Evolutionary conservation across 345 rosid species (phyloP).

Genomic region (Trapa incisa): DNA sequence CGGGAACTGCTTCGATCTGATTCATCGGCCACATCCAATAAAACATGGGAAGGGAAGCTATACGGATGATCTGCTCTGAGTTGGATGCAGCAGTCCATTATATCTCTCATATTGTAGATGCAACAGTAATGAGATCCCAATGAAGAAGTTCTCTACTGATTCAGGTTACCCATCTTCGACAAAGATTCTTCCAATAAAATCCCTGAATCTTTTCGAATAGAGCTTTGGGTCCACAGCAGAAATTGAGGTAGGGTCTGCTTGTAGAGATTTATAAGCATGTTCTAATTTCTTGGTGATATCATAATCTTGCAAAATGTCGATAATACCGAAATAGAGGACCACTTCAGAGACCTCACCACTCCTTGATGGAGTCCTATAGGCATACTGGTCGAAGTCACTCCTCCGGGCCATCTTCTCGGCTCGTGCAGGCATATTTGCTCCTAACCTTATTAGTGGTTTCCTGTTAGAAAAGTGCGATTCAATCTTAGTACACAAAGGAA

Average conservation of each 20-base stretch:
- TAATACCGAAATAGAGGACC: slow-evolving; percentile 80
- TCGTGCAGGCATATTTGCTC: slow-evolving; percentile 97
- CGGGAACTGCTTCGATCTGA: neutral
- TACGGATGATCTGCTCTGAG: neutral
- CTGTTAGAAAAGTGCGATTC: slow-evolving; percentile 23
- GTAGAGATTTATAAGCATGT: slow-evolving; percentile 88
- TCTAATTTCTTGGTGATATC: slow-evolving; percentile 91
- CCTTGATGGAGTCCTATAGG: slow-evolving; percentile 36
- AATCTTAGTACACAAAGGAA: neutral
- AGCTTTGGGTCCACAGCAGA: slow-evolving; percentile 94
- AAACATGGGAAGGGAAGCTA: neutral
- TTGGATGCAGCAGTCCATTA: neutral
- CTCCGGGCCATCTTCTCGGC: slow-evolving; percentile 68
- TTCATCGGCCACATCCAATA: neutral
- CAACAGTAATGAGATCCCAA: neutral
- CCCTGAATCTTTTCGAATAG: slow-evolving; percentile 84
- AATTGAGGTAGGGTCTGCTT: slow-evolving; percentile 77
- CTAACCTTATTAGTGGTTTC: slow-evolving; percentile 77
- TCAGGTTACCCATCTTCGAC: slow-evolving; percentile 59
- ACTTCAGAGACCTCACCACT: slow-evolving; percentile 65
- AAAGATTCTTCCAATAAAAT: slow-evolving; percentile 78
- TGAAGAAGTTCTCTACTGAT: neutral
- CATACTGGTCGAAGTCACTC: slow-evolving; percentile 81
- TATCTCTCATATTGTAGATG: neutral
- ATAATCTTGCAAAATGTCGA: slow-evolving; percentile 89